Conservation (phyloP, 257 asterid species). For the Solanum chiquidenum region DNA sequence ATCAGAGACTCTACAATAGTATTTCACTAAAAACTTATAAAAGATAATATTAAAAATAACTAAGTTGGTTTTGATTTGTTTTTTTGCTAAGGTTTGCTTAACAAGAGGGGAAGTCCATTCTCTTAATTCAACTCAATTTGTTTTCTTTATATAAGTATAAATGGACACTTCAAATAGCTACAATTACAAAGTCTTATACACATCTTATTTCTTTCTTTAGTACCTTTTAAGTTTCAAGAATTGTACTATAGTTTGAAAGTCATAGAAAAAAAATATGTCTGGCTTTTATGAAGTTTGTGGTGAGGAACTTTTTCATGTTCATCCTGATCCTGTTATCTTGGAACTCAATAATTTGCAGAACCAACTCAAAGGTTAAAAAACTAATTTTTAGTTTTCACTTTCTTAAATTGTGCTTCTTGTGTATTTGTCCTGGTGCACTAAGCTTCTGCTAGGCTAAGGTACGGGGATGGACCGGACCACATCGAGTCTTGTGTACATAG, state of each 20-base stretch:
- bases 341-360: slow-evolving; percentile 68
- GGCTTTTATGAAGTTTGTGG: slow-evolving; percentile 26
- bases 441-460: not conserved
- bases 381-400: not conserved
- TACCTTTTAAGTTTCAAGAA: not conserved
- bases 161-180: slow-evolving; percentile 18
- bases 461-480: no score
- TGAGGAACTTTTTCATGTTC: slow-evolving; percentile 22
- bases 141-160: slow-evolving; percentile 32
- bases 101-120: slow-evolving; percentile 15
- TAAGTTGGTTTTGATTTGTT: slow-evolving; percentile 27
- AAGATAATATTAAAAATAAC: not conserved
- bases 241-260: not conserved
- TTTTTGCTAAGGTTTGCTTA: slow-evolving; percentile 60
- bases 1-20: no score
- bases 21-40: not conserved
- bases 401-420: no score
- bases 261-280: slow-evolving; percentile 20
- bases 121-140: slow-evolving; percentile 39
- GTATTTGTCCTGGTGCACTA: not conserved
- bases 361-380: slow-evolving; percentile 60
- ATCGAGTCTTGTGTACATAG: not conserved
- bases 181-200: not conserved
- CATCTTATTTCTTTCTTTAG: not conserved
- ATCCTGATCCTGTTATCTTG: slow-evolving; percentile 64